Percentiles rank a stretch among this genome's conserved stretches.
These are phyloP conservation scores for Cajanus cajan DNA, from an alignment of 306 rosid species.

Conservation along the genomic window DNA sequence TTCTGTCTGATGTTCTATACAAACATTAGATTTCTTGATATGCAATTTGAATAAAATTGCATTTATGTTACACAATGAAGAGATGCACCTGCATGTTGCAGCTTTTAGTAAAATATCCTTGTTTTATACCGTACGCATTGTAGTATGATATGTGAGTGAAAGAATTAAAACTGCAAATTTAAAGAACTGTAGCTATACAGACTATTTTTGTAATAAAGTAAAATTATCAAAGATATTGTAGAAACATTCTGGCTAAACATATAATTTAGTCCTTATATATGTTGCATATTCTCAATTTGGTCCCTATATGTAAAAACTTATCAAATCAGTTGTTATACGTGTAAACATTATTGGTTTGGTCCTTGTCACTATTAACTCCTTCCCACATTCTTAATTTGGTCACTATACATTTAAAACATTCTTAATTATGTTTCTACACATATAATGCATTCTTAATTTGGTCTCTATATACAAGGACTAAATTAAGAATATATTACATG, in stretches of 20 bases:
- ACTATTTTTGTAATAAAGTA: background rate
- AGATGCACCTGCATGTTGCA: background rate
- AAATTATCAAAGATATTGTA: background rate
- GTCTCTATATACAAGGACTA: no score
- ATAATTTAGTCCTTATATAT: no score
- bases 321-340: no score
- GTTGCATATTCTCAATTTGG: no score
- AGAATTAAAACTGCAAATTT: slow-evolving; percentile 10
- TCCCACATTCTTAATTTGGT: no score
- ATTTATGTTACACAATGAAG: background rate
- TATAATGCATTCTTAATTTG: no score
- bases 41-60: background rate
- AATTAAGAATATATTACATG: no score
- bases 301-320: no score
- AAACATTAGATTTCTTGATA: background rate
- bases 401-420: no score
- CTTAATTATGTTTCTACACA: no score
- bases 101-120: slow-evolving; percentile 1
- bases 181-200: background rate
- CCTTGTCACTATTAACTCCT: no score
- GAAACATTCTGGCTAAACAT: background rate
- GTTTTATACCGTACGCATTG: slow-evolving; percentile 9
- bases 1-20: background rate
- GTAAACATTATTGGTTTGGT: no score
- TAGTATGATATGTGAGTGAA: background rate